These are phyloP conservation scores for Teratosphaeria gauchensis DNA, from an alignment of 2,329 filamentous ascomycete species.

Conservation along the genomic window DNA sequence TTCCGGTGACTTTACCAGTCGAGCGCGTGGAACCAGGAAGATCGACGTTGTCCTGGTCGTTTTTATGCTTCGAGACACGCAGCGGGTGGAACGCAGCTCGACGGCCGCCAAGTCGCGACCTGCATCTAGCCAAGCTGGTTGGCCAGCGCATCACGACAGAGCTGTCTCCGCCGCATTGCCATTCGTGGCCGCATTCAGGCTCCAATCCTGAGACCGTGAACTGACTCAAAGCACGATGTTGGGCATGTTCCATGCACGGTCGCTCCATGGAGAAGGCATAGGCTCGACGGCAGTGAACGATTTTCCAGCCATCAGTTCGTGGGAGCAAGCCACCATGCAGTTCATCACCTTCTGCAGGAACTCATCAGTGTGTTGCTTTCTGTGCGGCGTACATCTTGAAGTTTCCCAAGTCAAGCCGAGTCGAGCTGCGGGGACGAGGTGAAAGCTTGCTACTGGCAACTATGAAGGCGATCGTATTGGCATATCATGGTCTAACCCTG, in stretches of 20 bases:
- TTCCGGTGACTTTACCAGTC: neutral
- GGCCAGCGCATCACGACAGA: neutral
- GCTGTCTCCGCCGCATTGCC: neutral
- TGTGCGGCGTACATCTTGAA: neutral
- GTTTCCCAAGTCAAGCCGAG: neutral
- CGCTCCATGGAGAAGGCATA: neutral
- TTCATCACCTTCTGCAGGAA: neutral
- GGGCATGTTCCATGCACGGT: neutral
- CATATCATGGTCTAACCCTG: too few relatives aligned
- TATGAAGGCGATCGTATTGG: too few relatives aligned
- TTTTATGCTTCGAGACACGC: neutral
- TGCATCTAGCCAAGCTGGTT: neutral
- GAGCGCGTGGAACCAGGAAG: neutral
- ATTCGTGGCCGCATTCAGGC: too few relatives aligned
- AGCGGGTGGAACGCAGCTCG: neutral
- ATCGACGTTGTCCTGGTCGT: neutral
- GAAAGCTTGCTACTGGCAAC: too few relatives aligned
- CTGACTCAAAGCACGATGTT: neutral
- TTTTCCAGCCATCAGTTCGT: neutral
- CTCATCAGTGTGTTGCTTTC: neutral
- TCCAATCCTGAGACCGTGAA: neutral
- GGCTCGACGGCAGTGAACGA: neutral
- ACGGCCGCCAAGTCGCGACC: neutral
- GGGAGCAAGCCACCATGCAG: neutral
- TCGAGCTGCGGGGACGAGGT: neutral